Evolutionary conservation across 495 filamentous ascomycete species (phyloP), one percentile per base, ranked within the genome.

Genomic region (Clohesyomyces aquaticus): DNA sequence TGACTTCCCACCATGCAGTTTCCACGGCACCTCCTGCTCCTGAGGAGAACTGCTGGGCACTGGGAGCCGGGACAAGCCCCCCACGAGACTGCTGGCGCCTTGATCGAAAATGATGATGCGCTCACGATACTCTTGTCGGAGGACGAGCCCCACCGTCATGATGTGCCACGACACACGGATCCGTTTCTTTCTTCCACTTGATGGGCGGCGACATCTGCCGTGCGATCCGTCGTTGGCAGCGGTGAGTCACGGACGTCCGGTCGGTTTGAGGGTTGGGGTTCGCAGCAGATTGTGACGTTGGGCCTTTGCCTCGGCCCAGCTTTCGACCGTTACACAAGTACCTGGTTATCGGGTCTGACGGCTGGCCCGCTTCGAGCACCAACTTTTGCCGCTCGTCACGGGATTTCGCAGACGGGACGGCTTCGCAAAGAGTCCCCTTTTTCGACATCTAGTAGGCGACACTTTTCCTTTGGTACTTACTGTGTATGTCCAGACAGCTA

Each of bases 1-100:
- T 53, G 48, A 49, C 61, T 38, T 27, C 18, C 42, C 48, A 3
- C 28, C 25, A 27, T 28, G 23, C 16, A 35, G n/a, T 48, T 16
- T 48, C 35, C 43, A 11, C 18, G 3, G 11, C 38, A 57, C 12
- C 21, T 29, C 53, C 28, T 46, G 9, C 25, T 53, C 3, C 19
- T 10, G 8, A 4, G 11, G 4, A 29, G 4, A 11, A 28, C 9
- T 35, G 35, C 50, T 28, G 4, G 50, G 28, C 10, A n/a, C 23
- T 29, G 25, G 26, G n/a, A n/a, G n/a, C n/a, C n/a, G n/a, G n/a
- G n/a, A n/a, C n/a, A n/a, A n/a, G n/a, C n/a, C n/a, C n/a, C n/a
- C 14, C 32, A 38, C 32, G 32, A 38, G 6, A 38, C 32, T 38
- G 32, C 32, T 14, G 6, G 32, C 32, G 32, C 32, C n/a, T n/a